Conservation (phyloP, 2,329 filamentous ascomycete species). For the Paraphoma sp. region DNA sequence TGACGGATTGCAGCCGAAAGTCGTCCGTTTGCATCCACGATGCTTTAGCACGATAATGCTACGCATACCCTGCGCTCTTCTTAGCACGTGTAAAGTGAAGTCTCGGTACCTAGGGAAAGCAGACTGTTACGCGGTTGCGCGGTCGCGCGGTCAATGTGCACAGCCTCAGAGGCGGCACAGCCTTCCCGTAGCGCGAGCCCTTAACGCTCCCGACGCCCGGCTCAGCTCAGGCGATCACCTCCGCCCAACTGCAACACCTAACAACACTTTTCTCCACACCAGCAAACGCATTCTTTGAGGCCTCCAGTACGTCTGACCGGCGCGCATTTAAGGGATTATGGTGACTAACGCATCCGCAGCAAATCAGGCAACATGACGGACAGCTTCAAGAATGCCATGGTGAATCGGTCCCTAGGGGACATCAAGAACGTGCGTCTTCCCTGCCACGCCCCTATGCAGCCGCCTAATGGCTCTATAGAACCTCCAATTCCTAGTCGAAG, state of each 20-base stretch:
- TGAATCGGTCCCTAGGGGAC: slow-evolving; percentile 83
- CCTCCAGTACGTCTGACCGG: slow-evolving; percentile 1
- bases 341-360: not conserved
- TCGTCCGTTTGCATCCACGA: not conserved
- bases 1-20: too few species aligned
- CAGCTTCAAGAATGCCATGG: slow-evolving; percentile 63
- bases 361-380: slow-evolving; percentile 43
- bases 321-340: not conserved
- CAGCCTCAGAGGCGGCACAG: slow-evolving; percentile 27
- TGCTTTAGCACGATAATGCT: not conserved
- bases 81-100: not conserved
- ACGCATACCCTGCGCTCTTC: not conserved
- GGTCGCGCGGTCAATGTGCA: slow-evolving; percentile 12
- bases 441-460: not conserved
- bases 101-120: too few species aligned
- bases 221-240: slow-evolving; percentile 8
- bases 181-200: slow-evolving; percentile 15
- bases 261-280: not conserved
- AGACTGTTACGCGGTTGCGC: not conserved
- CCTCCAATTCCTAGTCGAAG: slow-evolving; percentile 86
- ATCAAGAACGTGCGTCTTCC: slow-evolving; percentile 76
- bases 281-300: not conserved
- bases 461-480: slow-evolving; percentile 64
- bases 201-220: slow-evolving; percentile 8
- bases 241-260: slow-evolving; percentile 7